A percentile compares a stretch with the other conserved stretches of the same genome.
These are phyloP conservation scores for Dendrobium chrysotoxum DNA, from an alignment of 106 monocot genomes.

Conservation along the genomic window DNA sequence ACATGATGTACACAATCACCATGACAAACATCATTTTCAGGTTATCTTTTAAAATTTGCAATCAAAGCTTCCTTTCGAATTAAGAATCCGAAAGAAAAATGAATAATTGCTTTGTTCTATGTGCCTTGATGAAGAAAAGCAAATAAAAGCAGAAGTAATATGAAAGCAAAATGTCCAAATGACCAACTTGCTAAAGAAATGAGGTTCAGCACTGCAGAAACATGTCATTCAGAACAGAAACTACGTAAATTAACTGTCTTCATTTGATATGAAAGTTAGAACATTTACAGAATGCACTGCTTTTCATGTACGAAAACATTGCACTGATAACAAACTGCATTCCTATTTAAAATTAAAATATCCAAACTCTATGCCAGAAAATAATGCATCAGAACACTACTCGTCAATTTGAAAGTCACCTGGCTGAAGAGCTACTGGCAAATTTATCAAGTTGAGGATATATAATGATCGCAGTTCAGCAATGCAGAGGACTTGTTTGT, in stretches of 20 bases:
- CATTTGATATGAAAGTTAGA: background rate
- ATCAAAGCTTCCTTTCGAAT: too few relatives aligned
- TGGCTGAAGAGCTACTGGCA: slow-evolving; percentile 27
- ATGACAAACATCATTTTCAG: too few relatives aligned
- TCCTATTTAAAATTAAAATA: background rate
- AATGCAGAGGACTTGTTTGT: slow-evolving; percentile 13
- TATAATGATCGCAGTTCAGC: slow-evolving; percentile 49
- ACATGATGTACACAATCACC: too few relatives aligned
- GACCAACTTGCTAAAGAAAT: too few relatives aligned
- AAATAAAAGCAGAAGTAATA: too few relatives aligned
- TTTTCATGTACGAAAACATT: background rate
- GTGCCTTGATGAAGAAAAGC: too few relatives aligned
- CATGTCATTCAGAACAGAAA: background rate
- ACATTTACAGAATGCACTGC: background rate
- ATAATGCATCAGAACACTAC: background rate
- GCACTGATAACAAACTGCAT: background rate
- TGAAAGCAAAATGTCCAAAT: too few relatives aligned
- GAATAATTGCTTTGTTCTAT: too few relatives aligned
- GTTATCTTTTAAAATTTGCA: too few relatives aligned
- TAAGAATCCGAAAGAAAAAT: too few relatives aligned
- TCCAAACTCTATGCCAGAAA: background rate
- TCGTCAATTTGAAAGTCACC: slow-evolving; percentile 6
- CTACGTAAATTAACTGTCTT: background rate
- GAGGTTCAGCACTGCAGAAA: too few relatives aligned
- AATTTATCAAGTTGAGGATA: slow-evolving; percentile 41